These are phyloP conservation scores for Colletotrichum karsti DNA, from an alignment of 2,329 filamentous ascomycete species.

Conservation along the genomic window DNA sequence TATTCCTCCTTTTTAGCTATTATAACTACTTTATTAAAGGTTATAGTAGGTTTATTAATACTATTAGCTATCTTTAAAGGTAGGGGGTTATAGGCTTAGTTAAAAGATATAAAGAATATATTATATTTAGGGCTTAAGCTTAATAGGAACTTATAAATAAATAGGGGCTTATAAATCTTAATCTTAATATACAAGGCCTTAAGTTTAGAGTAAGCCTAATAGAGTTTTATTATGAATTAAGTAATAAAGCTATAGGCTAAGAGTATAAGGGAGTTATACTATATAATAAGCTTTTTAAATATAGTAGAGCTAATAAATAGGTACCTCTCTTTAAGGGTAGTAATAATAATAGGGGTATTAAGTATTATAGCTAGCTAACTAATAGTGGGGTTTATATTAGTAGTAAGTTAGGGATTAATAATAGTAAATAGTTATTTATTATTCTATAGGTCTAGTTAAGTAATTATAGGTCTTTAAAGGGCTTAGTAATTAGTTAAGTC, in stretches of 20 bases:
- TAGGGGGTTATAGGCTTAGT: not conserved
- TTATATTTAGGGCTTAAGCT: not conserved
- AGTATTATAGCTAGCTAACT: not conserved
- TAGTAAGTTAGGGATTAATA: too few species aligned
- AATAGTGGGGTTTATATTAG: too few species aligned
- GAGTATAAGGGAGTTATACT: not conserved
- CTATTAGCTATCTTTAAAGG: not conserved
- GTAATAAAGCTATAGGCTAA: not conserved
- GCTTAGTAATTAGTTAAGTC: too few species aligned
- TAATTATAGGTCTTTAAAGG: too few species aligned
- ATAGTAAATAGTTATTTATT: too few species aligned
- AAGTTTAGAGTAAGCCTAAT: not conserved
- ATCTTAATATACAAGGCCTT: not conserved
- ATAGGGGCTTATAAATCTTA: not conserved
- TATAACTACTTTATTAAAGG: not conserved
- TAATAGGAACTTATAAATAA: not conserved
- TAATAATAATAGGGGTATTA: not conserved
- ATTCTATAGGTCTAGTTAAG: too few species aligned
- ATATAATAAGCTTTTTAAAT: not conserved
- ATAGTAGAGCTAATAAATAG: not conserved
- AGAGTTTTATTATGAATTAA: not conserved
- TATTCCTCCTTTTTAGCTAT: too few species aligned
- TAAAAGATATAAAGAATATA: not conserved
- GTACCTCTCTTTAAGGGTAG: not conserved
- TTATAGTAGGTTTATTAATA: not conserved